Evolutionary conservation across 164 flowering plant species (phyloP), one percentile per base, ranked within the genome.

Genomic region (Aristolochia contorta): DNA sequence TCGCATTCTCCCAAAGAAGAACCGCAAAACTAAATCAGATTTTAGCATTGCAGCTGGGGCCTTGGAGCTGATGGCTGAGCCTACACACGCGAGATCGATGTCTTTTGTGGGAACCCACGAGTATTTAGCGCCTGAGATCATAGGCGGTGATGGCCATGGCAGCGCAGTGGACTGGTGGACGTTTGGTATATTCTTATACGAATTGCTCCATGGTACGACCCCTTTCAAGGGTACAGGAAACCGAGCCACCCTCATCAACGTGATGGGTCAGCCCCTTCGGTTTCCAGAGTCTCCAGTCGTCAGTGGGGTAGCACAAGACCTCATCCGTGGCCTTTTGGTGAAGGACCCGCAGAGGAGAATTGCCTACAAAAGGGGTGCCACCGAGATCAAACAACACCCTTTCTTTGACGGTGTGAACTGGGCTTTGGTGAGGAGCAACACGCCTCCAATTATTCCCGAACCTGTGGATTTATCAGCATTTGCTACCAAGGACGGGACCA

Each of bases 381-480:
- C 67, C 7, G 67, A 64, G 61, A 58, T 57, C 12, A 65, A 65
- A 32, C 62, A 58, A 25, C 67, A 65, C 50, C 67, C 67, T 19
- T 65, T 65, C 62, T 58, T 65, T 65, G 67, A 65, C 20, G 62
- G 67, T 20, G 62, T 65, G 62, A 65, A 65, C 20, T 65, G 67
- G 67, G 67, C 67, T 16, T 41, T 65, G 37, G 67, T 65, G 32
- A 65, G 67, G 56, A 30, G 62, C 37, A 19, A 47, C 37, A 16
- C 4, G 15, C 57, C 67, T 10, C 51, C 67, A n/a, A 46, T 43
- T 22, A 19, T 55, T 5, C 66, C 66, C 9, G 66, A 54, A 1
- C 54, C 59, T 12, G 59, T 55, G 4, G 66, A 63, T 20, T 56
- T 65, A 1, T 7, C 30, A 4, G 47, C 32, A 21, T 57, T 19